These are phyloP conservation scores for Nidularia sp. DNA, from an alignment of 768 basidiomycete genomes.

Conservation along the genomic window DNA sequence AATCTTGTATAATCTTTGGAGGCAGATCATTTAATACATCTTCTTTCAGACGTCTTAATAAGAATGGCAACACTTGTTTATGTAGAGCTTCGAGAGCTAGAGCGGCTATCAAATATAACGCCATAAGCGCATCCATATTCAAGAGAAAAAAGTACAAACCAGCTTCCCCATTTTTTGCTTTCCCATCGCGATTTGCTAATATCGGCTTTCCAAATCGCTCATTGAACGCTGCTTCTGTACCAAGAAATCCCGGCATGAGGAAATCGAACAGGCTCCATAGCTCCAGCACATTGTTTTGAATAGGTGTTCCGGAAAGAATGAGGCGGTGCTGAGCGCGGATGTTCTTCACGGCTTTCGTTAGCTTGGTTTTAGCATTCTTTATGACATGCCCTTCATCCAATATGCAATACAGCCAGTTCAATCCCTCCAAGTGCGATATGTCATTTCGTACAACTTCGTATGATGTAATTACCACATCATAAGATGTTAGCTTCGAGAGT, in stretches of 20 bases:
- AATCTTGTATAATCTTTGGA: constrained; percentile 99
- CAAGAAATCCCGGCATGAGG: constrained; percentile 98
- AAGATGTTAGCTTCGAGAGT: constrained; percentile 56
- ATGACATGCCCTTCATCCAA: constrained; percentile 98
- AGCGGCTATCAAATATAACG: constrained; percentile 53
- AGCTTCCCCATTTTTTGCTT: constrained; percentile 90
- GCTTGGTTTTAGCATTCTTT: constrained; percentile 97
- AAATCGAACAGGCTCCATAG: constrained; percentile 99
- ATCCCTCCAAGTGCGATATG: constrained; percentile 63
- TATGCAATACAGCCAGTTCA: constrained; percentile 93
- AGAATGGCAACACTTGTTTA: constrained; percentile 98
- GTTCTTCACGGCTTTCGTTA: constrained; percentile 93
- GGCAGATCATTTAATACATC: constrained; percentile 94
- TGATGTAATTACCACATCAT: constrained; percentile 94
- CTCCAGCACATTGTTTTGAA: constrained; percentile 98
- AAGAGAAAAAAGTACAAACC: constrained; percentile 45
- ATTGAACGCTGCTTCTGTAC: constrained; percentile 92
- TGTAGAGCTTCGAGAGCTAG: constrained; percentile 93
- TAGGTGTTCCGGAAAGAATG: constrained; percentile 94
- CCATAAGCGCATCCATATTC: neutral
- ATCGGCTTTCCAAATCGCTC: constrained; percentile 97
- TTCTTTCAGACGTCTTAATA: constrained; percentile 94
- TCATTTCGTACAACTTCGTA: constrained; percentile 98
- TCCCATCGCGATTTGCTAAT: constrained; percentile 90
- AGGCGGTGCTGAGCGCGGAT: constrained; percentile 89